A percentile compares a stretch with the other conserved stretches of the same genome.
These are phyloP conservation scores for Diaporthe vexans DNA, from an alignment of 2,329 filamentous ascomycete species.

Conservation along the genomic window DNA sequence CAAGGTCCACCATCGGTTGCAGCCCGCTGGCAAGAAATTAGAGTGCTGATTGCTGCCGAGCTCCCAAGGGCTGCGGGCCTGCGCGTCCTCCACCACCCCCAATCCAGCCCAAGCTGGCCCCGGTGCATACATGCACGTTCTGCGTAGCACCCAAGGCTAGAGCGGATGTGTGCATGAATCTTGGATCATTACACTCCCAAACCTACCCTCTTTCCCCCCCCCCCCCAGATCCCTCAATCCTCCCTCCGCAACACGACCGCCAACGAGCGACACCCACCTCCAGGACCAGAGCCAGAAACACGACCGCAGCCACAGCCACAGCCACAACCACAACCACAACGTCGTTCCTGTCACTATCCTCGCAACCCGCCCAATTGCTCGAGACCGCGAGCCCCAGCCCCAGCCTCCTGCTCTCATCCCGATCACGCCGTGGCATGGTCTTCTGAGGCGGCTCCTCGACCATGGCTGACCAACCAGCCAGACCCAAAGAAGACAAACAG, in stretches of 20 bases:
- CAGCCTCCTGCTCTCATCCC: constrained; percentile 33
- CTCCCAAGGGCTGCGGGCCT: constrained; percentile 3
- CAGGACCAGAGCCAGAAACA: no score
- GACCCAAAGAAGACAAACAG: constrained; percentile 46
- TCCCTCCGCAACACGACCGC: background rate
- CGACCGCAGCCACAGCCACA: background rate
- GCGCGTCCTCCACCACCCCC: background rate
- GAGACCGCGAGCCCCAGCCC: background rate
- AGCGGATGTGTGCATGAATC: constrained; percentile 22
- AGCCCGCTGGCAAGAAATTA: constrained; percentile 21
- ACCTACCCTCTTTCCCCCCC: no score
- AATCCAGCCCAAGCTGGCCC: constrained; percentile 9
- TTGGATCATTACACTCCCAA: constrained; percentile 1
- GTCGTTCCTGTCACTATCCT: background rate
- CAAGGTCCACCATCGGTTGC: constrained; percentile 11
- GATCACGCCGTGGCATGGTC: constrained; percentile 45
- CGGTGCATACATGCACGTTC: background rate
- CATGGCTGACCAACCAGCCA: constrained; percentile 60
- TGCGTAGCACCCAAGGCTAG: constrained; percentile 18
- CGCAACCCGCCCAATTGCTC: background rate
- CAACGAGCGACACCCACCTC: no score
- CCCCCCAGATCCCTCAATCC: background rate
- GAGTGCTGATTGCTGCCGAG: constrained; percentile 24
- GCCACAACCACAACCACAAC: background rate
- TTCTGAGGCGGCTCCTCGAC: constrained; percentile 45